Conservation (phyloP, 2,329 filamentous ascomycete genomes). For the Nothomitra cinnamomea region DNA sequence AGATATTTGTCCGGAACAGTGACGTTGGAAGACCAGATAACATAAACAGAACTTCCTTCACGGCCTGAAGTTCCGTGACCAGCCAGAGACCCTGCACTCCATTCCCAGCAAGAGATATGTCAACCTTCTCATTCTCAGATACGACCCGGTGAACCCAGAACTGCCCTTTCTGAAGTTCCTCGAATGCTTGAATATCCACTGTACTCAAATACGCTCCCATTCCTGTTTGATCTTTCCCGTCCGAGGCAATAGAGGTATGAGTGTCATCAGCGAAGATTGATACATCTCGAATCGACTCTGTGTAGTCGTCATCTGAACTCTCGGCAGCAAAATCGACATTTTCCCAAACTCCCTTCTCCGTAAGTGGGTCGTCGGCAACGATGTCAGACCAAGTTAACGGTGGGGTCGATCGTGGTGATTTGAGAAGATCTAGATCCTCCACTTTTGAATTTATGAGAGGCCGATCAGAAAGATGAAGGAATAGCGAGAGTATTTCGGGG, state of each 20-base stretch:
- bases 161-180: constrained; percentile 26
- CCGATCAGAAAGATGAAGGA: constrained; percentile 67
- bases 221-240: constrained; percentile 15
- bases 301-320: constrained; percentile 29
- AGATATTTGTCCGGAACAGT: constrained; percentile 34
- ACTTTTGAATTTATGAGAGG: constrained; percentile 55
- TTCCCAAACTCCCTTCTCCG: constrained; percentile 52
- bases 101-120: constrained; percentile 15
- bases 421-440: constrained; percentile 41
- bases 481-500: constrained; percentile 62
- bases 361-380: constrained; percentile 56
- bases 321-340: constrained; percentile 48
- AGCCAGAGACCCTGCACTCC: not conserved
- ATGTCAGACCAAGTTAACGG: constrained; percentile 65
- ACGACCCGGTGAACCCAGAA: constrained; percentile 27
- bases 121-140: constrained; percentile 9
- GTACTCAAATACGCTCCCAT: constrained; percentile 15
- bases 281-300: constrained; percentile 8
- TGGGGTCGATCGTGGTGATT: constrained; percentile 27
- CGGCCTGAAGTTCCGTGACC: constrained; percentile 54
- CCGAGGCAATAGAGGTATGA: constrained; percentile 16
- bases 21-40: constrained; percentile 60
- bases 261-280: not conserved
- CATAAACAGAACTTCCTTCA: constrained; percentile 75
- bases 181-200: constrained; percentile 16